These are phyloP conservation scores for Zymoseptoria tritici DNA, from an alignment of 2,329 filamentous ascomycete species.

Conservation along the genomic window DNA sequence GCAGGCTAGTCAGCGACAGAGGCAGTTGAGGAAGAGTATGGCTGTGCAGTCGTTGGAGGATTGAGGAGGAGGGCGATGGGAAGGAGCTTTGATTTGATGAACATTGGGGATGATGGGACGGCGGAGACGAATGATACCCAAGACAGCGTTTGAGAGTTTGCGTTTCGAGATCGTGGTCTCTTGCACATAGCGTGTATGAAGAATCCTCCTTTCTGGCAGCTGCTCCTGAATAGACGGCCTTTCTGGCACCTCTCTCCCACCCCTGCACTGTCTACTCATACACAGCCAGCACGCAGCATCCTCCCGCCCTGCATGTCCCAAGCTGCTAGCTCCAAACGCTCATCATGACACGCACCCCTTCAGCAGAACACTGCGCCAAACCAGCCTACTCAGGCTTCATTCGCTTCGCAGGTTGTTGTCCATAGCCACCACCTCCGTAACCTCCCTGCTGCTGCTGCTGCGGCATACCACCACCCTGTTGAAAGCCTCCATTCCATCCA, in stretches of 20 bases:
- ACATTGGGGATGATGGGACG: too few relatives aligned
- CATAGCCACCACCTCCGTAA: constrained; percentile 3
- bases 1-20: constrained; percentile 70
- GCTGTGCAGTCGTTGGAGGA: constrained; percentile 36
- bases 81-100: too few relatives aligned
- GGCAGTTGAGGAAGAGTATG: constrained; percentile 67
- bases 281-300: neutral
- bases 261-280: neutral
- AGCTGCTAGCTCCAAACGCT: neutral
- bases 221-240: neutral
- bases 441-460: constrained; percentile 2
- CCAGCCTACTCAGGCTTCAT: constrained; percentile 7
- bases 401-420: constrained; percentile 26
- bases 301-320: neutral
- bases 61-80: neutral
- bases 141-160: neutral
- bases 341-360: neutral
- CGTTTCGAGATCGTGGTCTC: neutral
- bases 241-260: neutral
- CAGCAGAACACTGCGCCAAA: neutral
- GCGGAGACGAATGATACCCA: constrained; percentile 3
- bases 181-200: neutral
- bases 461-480: constrained; percentile 47
- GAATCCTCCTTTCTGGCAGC: too few relatives aligned
- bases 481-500: constrained; percentile 32